Conservation (phyloP, 352 stramenopile genomes). For the Phytophthora hybrid region DNA sequence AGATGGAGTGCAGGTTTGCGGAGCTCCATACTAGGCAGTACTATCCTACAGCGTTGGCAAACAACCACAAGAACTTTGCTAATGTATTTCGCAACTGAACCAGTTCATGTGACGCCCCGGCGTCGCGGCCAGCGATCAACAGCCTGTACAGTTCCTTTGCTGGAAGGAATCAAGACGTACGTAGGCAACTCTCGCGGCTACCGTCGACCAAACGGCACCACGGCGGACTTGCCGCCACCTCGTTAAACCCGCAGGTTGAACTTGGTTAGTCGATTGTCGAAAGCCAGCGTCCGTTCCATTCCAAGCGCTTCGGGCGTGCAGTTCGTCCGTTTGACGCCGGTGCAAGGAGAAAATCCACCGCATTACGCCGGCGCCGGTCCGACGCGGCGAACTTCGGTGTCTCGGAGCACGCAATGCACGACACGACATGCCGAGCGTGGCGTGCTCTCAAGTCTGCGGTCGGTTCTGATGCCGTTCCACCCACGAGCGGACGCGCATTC, state of each 20-base stretch:
- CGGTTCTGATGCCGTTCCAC: constrained; percentile 30
- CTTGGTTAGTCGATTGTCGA: constrained; percentile 20
- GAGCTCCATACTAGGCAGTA: no score
- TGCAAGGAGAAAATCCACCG: constrained; percentile 26
- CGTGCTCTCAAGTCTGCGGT: constrained; percentile 22
- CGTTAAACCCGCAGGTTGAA: constrained; percentile 16
- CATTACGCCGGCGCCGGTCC: neutral
- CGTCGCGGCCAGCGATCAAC: constrained; percentile 7
- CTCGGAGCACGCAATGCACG: constrained; percentile 19
- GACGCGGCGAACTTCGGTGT: constrained; percentile 1
- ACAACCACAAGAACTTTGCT: no score
- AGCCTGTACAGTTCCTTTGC: neutral
- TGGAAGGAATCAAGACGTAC: neutral
- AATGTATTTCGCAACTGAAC: neutral
- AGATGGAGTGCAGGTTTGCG: no score
- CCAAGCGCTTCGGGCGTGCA: neutral
- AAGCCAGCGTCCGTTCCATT: neutral
- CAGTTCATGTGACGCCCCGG: constrained; percentile 14
- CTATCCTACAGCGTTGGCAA: no score
- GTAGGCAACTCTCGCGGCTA: neutral
- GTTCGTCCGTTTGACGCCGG: constrained; percentile 18
- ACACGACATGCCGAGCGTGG: constrained; percentile 33
- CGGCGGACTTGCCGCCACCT: neutral
- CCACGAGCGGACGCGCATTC: constrained; percentile 28
- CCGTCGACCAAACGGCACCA: neutral